Percentiles rank a stretch among this genome's conserved stretches.
Conservation (phyloP, 495 filamentous ascomycete genomes). For the Tuber aestivum region DNA sequence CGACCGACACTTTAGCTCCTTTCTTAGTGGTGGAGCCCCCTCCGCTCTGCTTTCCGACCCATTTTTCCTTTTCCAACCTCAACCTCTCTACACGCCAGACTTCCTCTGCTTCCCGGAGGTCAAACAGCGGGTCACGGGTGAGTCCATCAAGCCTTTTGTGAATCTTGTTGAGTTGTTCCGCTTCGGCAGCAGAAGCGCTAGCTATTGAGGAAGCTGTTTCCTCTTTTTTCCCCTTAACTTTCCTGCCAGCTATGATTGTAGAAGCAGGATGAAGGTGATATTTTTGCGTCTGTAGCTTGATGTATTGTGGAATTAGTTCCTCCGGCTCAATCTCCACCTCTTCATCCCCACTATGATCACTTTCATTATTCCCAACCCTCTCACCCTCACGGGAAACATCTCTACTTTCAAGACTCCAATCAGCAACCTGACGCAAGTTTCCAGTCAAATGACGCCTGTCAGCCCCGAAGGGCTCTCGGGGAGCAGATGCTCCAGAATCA, state of each 20-base stretch:
- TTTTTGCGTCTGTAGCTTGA: slow-evolving; percentile 63
- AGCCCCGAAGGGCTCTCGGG: not conserved
- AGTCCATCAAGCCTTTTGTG: slow-evolving; percentile 67
- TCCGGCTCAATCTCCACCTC: slow-evolving; percentile 63
- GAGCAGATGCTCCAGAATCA: slow-evolving; percentile 16
- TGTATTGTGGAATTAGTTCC: slow-evolving; percentile 65
- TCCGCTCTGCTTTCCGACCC: slow-evolving; percentile 29
- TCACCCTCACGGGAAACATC: slow-evolving; percentile 37
- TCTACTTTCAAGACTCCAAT: slow-evolving; percentile 40
- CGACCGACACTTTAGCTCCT: not conserved
- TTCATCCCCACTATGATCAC: slow-evolving; percentile 45
- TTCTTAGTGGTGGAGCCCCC: slow-evolving; percentile 17
- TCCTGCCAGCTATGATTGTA: slow-evolving; percentile 45
- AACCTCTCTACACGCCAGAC: slow-evolving; percentile 64
- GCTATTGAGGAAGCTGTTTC: slow-evolving; percentile 30
- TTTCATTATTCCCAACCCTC: slow-evolving; percentile 33
- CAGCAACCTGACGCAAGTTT: slow-evolving; percentile 29
- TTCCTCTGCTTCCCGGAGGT: slow-evolving; percentile 65
- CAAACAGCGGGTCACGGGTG: slow-evolving; percentile 80
- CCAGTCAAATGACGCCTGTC: slow-evolving; percentile 23
- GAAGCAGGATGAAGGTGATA: slow-evolving; percentile 66
- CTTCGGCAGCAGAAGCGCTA: slow-evolving; percentile 40
- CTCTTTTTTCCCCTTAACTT: slow-evolving; percentile 44
- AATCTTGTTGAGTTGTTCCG: slow-evolving; percentile 53
- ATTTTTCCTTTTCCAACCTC: slow-evolving; percentile 58